phyloP scores from a whole-genome alignment of 1,284 basidiomycete genomes.

The Rhizopogon parksii region DNA sequence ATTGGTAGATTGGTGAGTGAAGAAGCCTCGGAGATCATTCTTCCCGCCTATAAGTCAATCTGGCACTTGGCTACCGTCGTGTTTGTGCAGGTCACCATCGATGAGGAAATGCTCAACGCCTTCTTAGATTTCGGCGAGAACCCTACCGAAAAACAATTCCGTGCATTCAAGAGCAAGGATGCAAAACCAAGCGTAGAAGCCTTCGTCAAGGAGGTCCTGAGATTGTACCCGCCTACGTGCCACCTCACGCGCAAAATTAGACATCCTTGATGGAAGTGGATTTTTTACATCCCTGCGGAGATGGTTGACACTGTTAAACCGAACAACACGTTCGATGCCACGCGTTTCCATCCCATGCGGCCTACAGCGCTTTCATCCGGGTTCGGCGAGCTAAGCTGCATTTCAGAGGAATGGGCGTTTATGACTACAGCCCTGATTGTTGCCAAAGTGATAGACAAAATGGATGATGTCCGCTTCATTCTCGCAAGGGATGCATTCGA shows the following conservation, averaged over 20 bases:
- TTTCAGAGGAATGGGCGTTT: slow-evolving; percentile 41
- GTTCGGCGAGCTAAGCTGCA: slow-evolving; percentile 32
- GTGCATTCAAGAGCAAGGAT: too few relatives aligned
- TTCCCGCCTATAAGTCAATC: too few relatives aligned
- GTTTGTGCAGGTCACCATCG: slow-evolving; percentile 25
- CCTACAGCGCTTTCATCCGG: slow-evolving; percentile 31
- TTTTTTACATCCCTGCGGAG: slow-evolving; percentile 7
- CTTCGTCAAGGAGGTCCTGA: slow-evolving; percentile 32
- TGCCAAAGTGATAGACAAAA: slow-evolving; percentile 32
- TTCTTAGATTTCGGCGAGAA: too few relatives aligned
- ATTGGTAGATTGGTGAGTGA: too few relatives aligned
- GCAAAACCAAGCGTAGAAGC: too few relatives aligned
- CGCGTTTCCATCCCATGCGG: slow-evolving; percentile 21
- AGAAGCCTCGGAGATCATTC: too few relatives aligned
- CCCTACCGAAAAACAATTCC: too few relatives aligned
- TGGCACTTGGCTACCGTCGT: slow-evolving; percentile 27
- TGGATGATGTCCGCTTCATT: slow-evolving; percentile 24
- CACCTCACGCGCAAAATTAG: slow-evolving; percentile 29
- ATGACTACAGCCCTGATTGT: slow-evolving; percentile 40
- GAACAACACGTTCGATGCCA: slow-evolving; percentile 30
- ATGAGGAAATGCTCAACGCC: slow-evolving; percentile 18
- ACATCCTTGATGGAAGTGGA: slow-evolving; percentile 14
- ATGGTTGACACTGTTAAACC: slow-evolving; percentile 36
- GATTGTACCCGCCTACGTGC: slow-evolving; percentile 41
- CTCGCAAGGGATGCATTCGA: slow-evolving; percentile 15